A percentile compares a stretch with the other conserved stretches of the same genome.
These are phyloP conservation scores for Phialophora chinensis DNA, from an alignment of 2,329 filamentous ascomycete genomes.

Conservation along the genomic window DNA sequence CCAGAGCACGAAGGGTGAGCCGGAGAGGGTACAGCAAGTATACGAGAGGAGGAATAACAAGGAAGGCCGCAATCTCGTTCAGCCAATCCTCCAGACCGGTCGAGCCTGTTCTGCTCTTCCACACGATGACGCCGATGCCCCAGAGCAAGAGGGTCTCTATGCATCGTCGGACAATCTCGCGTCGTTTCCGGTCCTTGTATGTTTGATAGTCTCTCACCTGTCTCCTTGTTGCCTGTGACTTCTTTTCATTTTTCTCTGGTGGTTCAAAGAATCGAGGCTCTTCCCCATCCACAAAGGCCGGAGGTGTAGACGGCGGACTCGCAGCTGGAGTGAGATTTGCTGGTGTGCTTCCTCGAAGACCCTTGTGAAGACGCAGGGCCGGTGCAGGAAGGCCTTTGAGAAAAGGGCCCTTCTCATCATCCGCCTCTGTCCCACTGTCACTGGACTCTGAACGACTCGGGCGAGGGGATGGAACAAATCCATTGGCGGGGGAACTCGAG, in stretches of 20 bases:
- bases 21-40: constrained; percentile 37
- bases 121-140: constrained; percentile 51
- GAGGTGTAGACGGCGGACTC: constrained; percentile 38
- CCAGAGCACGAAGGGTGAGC: constrained; percentile 23
- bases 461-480: constrained; percentile 21
- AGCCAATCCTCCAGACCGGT: constrained; percentile 27
- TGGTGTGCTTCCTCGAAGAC: constrained; percentile 61
- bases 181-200: constrained; percentile 44
- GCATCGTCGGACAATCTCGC: constrained; percentile 55
- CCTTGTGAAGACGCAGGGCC: constrained; percentile 74
- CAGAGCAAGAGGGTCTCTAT: constrained; percentile 62
- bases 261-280: constrained; percentile 30
- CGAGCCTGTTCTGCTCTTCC: constrained; percentile 24
- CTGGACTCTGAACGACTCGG: constrained; percentile 61
- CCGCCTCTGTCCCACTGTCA: constrained; percentile 92
- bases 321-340: constrained; percentile 33
- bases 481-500: constrained; percentile 12
- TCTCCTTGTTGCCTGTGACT: constrained; percentile 10
- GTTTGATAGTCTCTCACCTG: constrained; percentile 35
- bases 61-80: constrained; percentile 29
- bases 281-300: constrained; percentile 32
- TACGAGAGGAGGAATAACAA: constrained; percentile 28
- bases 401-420: constrained; percentile 80
- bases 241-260: constrained; percentile 22
- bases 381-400: constrained; percentile 85